Evolutionary conservation across 2,329 filamentous ascomycete species (phyloP).

Genomic region (Sclerotinia spermophila): DNA sequence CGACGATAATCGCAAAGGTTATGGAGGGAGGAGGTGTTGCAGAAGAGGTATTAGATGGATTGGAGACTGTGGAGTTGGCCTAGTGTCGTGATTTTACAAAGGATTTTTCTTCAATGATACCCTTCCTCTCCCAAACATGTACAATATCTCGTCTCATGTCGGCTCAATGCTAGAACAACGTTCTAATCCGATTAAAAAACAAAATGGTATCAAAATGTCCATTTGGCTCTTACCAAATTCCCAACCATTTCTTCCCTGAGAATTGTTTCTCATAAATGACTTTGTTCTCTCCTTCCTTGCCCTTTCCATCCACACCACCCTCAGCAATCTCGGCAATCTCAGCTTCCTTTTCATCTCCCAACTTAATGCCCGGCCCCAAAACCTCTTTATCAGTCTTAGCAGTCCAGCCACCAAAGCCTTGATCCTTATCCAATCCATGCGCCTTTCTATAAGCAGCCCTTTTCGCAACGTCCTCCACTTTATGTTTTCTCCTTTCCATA

Average conservation of each 20-base stretch:
- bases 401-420: conserved; percentile 51
- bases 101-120: conserved; percentile 21
- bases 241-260: conserved; percentile 75
- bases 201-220: neutral
- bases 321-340: conserved; percentile 10
- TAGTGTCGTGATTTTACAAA: conserved; percentile 38
- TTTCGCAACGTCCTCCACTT: conserved; percentile 84
- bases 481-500: conserved; percentile 66
- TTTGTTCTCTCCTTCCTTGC: conserved; percentile 37
- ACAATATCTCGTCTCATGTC: neutral
- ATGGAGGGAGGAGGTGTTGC: conserved; percentile 75
- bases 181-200: neutral
- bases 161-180: neutral
- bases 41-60: conserved; percentile 77
- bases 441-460: conserved; percentile 79
- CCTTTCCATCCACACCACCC: neutral
- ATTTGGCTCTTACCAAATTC: conserved; percentile 60
- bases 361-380: conserved; percentile 36
- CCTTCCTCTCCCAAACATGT: conserved; percentile 8
- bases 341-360: conserved; percentile 24
- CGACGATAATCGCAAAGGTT: conserved; percentile 71
- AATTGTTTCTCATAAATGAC: conserved; percentile 43
- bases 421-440: conserved; percentile 70
- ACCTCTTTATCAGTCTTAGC: conserved; percentile 38
- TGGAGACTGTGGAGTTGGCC: conserved; percentile 70